A percentile compares a stretch with the other conserved stretches of the same genome.
Evolutionary conservation across 768 basidiomycete genomes (phyloP).

Genomic region (Boletus rufocinnamomeus): DNA sequence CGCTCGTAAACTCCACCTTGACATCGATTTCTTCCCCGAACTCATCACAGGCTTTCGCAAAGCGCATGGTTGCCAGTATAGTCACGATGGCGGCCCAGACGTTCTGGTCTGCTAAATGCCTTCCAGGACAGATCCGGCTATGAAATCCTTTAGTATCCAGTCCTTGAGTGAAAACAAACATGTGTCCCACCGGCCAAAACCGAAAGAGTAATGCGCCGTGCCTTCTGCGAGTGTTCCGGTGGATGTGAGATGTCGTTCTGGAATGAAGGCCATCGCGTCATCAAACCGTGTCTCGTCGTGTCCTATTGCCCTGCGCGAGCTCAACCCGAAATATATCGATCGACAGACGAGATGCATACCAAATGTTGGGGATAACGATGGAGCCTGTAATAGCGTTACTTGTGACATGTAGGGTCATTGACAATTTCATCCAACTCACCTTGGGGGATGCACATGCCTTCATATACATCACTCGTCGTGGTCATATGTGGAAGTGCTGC

Average conservation of each 20-base stretch:
- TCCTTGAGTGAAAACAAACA: background rate
- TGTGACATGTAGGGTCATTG: background rate
- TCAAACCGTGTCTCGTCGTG: constrained; percentile 54
- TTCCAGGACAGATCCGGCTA: constrained; percentile 38
- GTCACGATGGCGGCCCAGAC: constrained; percentile 37
- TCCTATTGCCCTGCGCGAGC: constrained; percentile 41
- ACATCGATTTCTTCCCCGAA: constrained; percentile 35
- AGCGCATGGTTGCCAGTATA: constrained; percentile 31
- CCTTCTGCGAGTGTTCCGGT: constrained; percentile 18
- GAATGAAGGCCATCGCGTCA: constrained; percentile 53
- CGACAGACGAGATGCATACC: constrained; percentile 14
- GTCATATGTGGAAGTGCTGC: constrained; percentile 29
- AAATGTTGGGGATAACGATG: constrained; percentile 28
- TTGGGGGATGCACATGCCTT: constrained; percentile 35
- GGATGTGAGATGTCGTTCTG: constrained; percentile 51
- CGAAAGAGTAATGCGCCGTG: constrained; percentile 8
- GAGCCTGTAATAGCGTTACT: constrained; percentile 11
- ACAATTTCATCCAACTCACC: constrained; percentile 12
- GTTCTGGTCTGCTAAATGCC: constrained; percentile 34
- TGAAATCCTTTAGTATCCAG: background rate
- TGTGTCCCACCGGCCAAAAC: constrained; percentile 30
- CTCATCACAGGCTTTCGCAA: constrained; percentile 30
- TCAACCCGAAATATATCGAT: background rate
- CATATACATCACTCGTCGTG: constrained; percentile 25
- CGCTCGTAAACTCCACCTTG: constrained; percentile 26